A percentile compares a stretch with the other conserved stretches of the same genome.
phyloP scores from a whole-genome alignment of 805 yeast species.

The Ogataea methanolica region DNA sequence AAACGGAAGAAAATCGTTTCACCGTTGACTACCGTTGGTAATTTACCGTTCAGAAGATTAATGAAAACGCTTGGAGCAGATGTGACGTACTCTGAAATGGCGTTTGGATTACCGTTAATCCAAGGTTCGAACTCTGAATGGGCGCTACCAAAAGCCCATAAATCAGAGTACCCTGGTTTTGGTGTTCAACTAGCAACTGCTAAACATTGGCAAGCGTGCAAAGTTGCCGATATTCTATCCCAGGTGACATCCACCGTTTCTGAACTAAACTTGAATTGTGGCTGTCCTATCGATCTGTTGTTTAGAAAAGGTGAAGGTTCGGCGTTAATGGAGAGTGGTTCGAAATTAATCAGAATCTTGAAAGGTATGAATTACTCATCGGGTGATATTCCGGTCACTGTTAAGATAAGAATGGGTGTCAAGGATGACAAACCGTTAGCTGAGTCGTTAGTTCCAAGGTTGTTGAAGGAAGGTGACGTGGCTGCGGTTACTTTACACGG shows the following conservation, averaged over 20 bases:
- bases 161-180: slow-evolving; percentile 76
- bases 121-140: slow-evolving; percentile 94
- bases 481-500: slow-evolving; percentile 95
- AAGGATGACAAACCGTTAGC: slow-evolving; percentile 86
- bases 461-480: slow-evolving; percentile 74
- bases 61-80: slow-evolving; percentile 92
- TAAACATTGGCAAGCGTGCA: slow-evolving; percentile 90
- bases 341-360: slow-evolving; percentile 69
- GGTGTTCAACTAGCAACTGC: slow-evolving; percentile 92
- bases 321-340: slow-evolving; percentile 86
- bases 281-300: slow-evolving; percentile 96
- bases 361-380: slow-evolving; percentile 86
- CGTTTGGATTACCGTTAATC: slow-evolving; percentile 74
- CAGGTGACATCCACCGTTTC: slow-evolving; percentile 56
- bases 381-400: slow-evolving; percentile 88
- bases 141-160: slow-evolving; percentile 93
- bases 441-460: slow-evolving; percentile 61
- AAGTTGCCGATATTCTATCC: slow-evolving; percentile 79
- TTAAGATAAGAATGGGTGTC: slow-evolving; percentile 89
- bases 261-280: slow-evolving; percentile 89
- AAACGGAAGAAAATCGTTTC: slow-evolving; percentile 80
- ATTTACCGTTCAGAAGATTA: slow-evolving; percentile 88
- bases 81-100: slow-evolving; percentile 94
- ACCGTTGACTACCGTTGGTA: slow-evolving; percentile 97
- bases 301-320: slow-evolving; percentile 95